These are phyloP conservation scores for Russula vinacea DNA, from an alignment of 768 basidiomycete genomes.

Conservation along the genomic window DNA sequence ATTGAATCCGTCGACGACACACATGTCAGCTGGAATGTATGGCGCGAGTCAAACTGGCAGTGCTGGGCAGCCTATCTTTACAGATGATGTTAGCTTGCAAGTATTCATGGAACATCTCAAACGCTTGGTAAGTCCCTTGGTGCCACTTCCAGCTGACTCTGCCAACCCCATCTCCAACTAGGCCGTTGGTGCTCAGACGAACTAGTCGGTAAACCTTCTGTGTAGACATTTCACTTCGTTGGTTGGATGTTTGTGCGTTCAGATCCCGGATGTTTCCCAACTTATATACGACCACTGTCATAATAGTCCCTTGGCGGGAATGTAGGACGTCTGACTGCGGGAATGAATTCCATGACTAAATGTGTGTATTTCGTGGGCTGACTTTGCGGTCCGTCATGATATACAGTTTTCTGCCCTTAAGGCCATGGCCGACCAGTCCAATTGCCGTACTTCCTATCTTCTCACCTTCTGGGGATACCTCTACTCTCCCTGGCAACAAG, in stretches of 20 bases:
- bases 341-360: slow-evolving; percentile 27
- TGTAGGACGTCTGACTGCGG: slow-evolving; percentile 18
- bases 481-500: neutral
- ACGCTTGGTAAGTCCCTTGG: slow-evolving; percentile 60
- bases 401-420: neutral
- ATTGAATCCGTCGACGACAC: slow-evolving; percentile 96
- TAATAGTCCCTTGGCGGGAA: slow-evolving; percentile 10
- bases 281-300: slow-evolving; percentile 21
- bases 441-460: neutral
- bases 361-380: slow-evolving; percentile 19
- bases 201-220: slow-evolving; percentile 19
- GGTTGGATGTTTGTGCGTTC: slow-evolving; percentile 11
- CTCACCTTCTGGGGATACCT: neutral
- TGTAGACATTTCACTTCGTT: slow-evolving; percentile 13
- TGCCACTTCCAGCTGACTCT: neutral
- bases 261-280: slow-evolving; percentile 20
- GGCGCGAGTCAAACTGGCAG: slow-evolving; percentile 65
- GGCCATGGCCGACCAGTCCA: slow-evolving; percentile 4
- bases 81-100: slow-evolving; percentile 96
- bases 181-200: slow-evolving; percentile 31
- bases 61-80: slow-evolving; percentile 91
- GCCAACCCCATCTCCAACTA: slow-evolving; percentile 4
- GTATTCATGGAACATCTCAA: slow-evolving; percentile 98
- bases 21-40: slow-evolving; percentile 90
- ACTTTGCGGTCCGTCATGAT: neutral